A percentile compares a stretch with the other conserved stretches of the same genome.
Evolutionary conservation across 2,329 filamentous ascomycete species (phyloP).

Genomic region (Botrytis medusae): DNA sequence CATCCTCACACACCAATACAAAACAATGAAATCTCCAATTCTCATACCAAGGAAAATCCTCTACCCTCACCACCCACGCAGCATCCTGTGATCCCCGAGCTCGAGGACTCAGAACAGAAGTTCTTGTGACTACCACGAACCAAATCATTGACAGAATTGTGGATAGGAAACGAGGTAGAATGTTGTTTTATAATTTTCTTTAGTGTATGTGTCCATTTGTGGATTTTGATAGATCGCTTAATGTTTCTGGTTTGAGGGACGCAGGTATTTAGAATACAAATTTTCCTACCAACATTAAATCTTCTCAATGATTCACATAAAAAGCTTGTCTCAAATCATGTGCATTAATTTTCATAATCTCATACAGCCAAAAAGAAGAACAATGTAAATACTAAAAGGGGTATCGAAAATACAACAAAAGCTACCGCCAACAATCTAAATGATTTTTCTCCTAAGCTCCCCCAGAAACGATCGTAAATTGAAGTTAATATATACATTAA

Average conservation of each 20-base stretch:
- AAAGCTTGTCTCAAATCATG: not conserved
- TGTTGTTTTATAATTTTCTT: not conserved
- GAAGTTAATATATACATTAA: constrained; percentile 7
- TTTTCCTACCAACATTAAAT: not conserved
- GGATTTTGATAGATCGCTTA: not conserved
- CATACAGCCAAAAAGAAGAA: not conserved
- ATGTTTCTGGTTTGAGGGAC: not conserved
- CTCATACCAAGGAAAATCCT: not conserved
- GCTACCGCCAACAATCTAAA: not conserved
- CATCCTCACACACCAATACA: not conserved
- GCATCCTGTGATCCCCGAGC: not conserved
- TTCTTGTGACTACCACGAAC: not conserved
- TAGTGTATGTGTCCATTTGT: not conserved
- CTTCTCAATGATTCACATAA: not conserved
- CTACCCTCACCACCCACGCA: not conserved
- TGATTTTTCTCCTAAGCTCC: constrained; percentile 9
- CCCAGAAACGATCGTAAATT: constrained; percentile 4
- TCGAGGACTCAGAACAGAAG: not conserved
- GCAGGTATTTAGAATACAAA: not conserved
- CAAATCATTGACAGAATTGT: not conserved
- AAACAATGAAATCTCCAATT: not conserved
- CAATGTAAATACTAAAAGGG: constrained; percentile 1
- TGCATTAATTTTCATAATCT: not conserved
- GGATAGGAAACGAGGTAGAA: not conserved
- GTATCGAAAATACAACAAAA: constrained; percentile 17